Percentiles rank a stretch among this genome's conserved stretches.
Conservation (phyloP, 2,329 filamentous ascomycete species). For the Aschersonia sp. region DNA sequence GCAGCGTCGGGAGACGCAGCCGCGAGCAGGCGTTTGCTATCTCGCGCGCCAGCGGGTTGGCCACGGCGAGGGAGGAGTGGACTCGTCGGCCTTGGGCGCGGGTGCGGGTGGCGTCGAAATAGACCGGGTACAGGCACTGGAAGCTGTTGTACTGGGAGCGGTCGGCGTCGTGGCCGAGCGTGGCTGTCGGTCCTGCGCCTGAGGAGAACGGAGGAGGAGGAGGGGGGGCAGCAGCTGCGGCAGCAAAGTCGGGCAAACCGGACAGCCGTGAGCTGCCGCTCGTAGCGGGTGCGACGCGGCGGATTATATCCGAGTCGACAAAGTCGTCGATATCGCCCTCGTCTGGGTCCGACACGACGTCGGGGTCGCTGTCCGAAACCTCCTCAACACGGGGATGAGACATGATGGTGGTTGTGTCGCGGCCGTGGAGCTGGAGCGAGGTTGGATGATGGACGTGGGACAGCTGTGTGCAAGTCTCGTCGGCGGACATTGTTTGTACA, state of each 20-base stretch:
- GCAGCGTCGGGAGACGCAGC: slow-evolving; percentile 57
- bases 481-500: too few relatives aligned
- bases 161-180: slow-evolving; percentile 22
- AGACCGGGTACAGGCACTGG: slow-evolving; percentile 87
- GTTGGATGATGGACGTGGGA: neutral
- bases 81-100: slow-evolving; percentile 76
- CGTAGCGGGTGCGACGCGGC: slow-evolving; percentile 16
- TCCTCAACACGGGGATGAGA: slow-evolving; percentile 85
- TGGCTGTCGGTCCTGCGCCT: too few relatives aligned
- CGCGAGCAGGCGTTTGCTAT: slow-evolving; percentile 73
- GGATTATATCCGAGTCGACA: slow-evolving; percentile 40
- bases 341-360: slow-evolving; percentile 57
- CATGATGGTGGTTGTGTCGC: slow-evolving; percentile 32
- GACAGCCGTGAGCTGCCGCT: too few relatives aligned
- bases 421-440: slow-evolving; percentile 6
- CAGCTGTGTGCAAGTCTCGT: too few relatives aligned
- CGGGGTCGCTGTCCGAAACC: slow-evolving; percentile 65
- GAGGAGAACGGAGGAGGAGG: too few relatives aligned
- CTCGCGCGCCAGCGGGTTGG: slow-evolving; percentile 75
- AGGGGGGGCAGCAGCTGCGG: neutral
- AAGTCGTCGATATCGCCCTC: slow-evolving; percentile 68
- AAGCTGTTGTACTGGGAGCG: slow-evolving; percentile 53
- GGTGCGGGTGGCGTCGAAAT: slow-evolving; percentile 69
- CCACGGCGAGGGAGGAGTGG: slow-evolving; percentile 52
- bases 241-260: too few relatives aligned